These are phyloP conservation scores for Cymodocea nodosa DNA, from an alignment of 116 monocot species.

Conservation along the genomic window DNA sequence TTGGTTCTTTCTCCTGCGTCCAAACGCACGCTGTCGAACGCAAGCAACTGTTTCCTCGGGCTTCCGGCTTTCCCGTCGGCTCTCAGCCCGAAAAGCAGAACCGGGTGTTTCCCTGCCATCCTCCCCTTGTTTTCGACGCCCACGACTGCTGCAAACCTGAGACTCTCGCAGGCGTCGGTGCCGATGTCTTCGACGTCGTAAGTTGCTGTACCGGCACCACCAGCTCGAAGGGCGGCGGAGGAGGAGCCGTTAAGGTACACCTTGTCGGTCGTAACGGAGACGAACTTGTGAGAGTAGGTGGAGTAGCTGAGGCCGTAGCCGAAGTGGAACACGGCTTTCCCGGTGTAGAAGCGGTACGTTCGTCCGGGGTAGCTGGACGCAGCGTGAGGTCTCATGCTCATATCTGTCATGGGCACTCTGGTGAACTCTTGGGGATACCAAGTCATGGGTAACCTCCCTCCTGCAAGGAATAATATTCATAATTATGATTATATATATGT, in stretches of 20 bases:
- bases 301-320: constrained; percentile 94
- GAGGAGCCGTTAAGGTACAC: constrained; percentile 16
- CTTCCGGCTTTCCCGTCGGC: constrained; percentile 8
- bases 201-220: constrained; percentile 5
- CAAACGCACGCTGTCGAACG: constrained; percentile 39
- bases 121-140: constrained; percentile 23
- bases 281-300: constrained; percentile 32
- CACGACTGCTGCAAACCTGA: constrained; percentile 21
- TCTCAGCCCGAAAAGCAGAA: constrained; percentile 49
- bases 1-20: constrained; percentile 27
- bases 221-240: constrained; percentile 3
- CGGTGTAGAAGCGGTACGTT: constrained; percentile 81
- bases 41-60: constrained; percentile 53
- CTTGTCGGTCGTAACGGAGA: constrained; percentile 6
- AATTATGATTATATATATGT: too few relatives aligned
- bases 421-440: constrained; percentile 93
- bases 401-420: constrained; percentile 77
- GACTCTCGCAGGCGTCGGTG: constrained; percentile 15
- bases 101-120: constrained; percentile 57
- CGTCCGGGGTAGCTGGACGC: constrained; percentile 69
- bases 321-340: constrained; percentile 51
- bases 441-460: constrained; percentile 80
- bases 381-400: constrained; percentile 80
- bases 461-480: constrained; percentile 12
- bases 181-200: constrained; percentile 19